phyloP scores from a whole-genome alignment of 129 eudicot species.

The Lactuca sativa region DNA sequence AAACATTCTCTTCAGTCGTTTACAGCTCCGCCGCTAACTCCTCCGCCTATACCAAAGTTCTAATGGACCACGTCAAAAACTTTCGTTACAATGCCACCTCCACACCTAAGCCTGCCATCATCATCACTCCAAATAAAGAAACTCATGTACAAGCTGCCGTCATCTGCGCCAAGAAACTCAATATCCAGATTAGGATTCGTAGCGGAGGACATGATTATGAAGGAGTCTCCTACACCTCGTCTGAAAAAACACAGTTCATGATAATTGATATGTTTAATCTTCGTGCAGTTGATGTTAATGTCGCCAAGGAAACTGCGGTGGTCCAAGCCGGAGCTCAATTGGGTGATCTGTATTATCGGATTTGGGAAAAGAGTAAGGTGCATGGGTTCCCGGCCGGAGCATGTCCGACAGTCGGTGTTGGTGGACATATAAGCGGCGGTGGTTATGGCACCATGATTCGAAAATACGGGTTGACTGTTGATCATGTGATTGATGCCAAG shows the following conservation, averaged over 20 bases:
- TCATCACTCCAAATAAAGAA: slow-evolving; percentile 39
- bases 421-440: slow-evolving; percentile 36
- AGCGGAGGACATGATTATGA: slow-evolving; percentile 40
- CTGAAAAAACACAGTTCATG: slow-evolving; percentile 15
- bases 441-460: slow-evolving; percentile 45
- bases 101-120: slow-evolving; percentile 47
- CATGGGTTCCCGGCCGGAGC: slow-evolving; percentile 42
- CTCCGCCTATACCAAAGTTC: slow-evolving; percentile 35
- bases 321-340: slow-evolving; percentile 32
- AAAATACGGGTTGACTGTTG: slow-evolving; percentile 38
- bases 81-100: slow-evolving; percentile 40
- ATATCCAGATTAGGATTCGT: slow-evolving; percentile 37
- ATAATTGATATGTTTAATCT: slow-evolving; percentile 37
- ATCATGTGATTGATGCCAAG: slow-evolving; percentile 31
- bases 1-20: slow-evolving; percentile 31
- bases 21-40: slow-evolving; percentile 34
- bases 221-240: slow-evolving; percentile 33
- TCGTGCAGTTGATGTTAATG: slow-evolving; percentile 5
- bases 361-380: slow-evolving; percentile 31
- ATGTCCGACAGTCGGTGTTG: slow-evolving; percentile 36
- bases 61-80: slow-evolving; percentile 47
- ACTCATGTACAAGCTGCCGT: slow-evolving; percentile 49
- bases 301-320: slow-evolving; percentile 24
- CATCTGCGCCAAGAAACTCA: slow-evolving; percentile 35
- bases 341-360: slow-evolving; percentile 36